A percentile compares a stretch with the other conserved stretches of the same genome.
These are phyloP conservation scores for Pleurotus sapidus DNA, from an alignment of 768 basidiomycete species.

Conservation along the genomic window DNA sequence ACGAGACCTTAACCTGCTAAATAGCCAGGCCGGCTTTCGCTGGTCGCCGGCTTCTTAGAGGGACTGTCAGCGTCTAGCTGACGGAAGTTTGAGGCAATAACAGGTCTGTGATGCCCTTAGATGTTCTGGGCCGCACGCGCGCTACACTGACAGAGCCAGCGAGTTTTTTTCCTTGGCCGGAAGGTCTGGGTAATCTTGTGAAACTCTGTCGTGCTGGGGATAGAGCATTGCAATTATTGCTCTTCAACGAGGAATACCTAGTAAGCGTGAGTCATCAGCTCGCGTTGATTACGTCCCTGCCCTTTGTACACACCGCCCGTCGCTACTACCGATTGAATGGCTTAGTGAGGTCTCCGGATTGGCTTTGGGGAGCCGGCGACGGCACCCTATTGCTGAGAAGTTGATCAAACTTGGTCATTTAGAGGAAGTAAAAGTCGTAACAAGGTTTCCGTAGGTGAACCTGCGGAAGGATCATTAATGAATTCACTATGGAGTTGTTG, in stretches of 20 bases:
- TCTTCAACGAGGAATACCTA: slow-evolving; percentile 91
- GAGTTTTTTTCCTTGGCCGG: slow-evolving; percentile 51
- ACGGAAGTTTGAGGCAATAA: slow-evolving; percentile 89
- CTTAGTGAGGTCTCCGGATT: slow-evolving; percentile 80
- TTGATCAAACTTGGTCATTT: no score
- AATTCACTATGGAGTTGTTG: no score
- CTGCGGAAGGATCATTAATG: no score
- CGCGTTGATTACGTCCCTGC: slow-evolving; percentile 88
- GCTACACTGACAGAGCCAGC: slow-evolving; percentile 89
- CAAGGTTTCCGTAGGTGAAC: no score
- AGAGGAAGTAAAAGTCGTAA: no score
- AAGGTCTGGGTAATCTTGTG: slow-evolving; percentile 65
- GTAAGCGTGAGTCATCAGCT: slow-evolving; percentile 86
- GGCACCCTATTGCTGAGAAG: slow-evolving; percentile 40
- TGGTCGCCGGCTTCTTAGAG: slow-evolving; percentile 80
- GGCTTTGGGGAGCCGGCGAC: slow-evolving; percentile 60
- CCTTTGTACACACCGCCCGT: slow-evolving; percentile 85
- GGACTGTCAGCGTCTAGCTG: slow-evolving; percentile 79
- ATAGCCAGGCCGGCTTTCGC: slow-evolving; percentile 76
- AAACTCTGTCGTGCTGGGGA: slow-evolving; percentile 73
- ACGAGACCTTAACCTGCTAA: slow-evolving; percentile 93
- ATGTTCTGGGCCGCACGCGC: slow-evolving; percentile 78
- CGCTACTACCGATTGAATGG: slow-evolving; percentile 85
- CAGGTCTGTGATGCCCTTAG: slow-evolving; percentile 91
- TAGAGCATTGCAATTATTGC: slow-evolving; percentile 91